Base-by-base conservation (phyloP, 352 stramenopile species). In the Phytophthora aleatoria region DNA sequence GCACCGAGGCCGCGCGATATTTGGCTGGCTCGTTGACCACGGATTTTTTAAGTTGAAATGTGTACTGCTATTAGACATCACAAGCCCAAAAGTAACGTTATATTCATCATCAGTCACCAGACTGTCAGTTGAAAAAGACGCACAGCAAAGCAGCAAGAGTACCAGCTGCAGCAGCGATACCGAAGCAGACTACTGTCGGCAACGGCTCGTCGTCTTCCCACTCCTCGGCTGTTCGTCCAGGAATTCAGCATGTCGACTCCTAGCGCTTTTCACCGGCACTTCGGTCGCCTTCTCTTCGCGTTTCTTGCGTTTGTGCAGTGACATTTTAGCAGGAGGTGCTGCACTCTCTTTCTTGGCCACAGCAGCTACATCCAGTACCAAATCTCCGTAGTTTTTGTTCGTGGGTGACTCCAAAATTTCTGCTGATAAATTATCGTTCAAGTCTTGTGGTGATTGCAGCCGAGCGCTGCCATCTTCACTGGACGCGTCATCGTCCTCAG, bases 131-230 rank as follows among this genome's bases (percentile, higher is more conserved):
- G 67, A 86, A 87, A 57, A 86, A 85, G 20, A 86, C 77, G 52
- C 81, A 89, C 7, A 90, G 73, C 45, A 80, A 71, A 12, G 77
- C 81, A 12, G 79, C 81, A 65, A 87, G 64, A 13, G 79, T 85
- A n/a, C 74, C 75, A 30, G 77, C 79, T 3, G 79, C 77, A 16
- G 77, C 77, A 16, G 81, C 81, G 61, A 90, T 83, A 16, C 74
- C 76, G 43, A 90, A 67, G 28, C 73, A 79, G 53, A 86, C 58
- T 6, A 73, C 69, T 5, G 74, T 66, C 5, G 79, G 69, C 47
- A 81, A 64, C 7, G 73, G 71, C 33, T 87, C 62, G 50, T 69
- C 59, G 8, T 69, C 27, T 47, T 8, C 20, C 51, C 26, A 56
- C 13, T 72, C 55, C 38, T 74, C 59, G 27, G 3, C 0, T 42